Percentiles rank a stretch among this genome's conserved stretches.
Evolutionary conservation across 768 basidiomycete genomes (phyloP).

Genomic region (Suillus brevipes): DNA sequence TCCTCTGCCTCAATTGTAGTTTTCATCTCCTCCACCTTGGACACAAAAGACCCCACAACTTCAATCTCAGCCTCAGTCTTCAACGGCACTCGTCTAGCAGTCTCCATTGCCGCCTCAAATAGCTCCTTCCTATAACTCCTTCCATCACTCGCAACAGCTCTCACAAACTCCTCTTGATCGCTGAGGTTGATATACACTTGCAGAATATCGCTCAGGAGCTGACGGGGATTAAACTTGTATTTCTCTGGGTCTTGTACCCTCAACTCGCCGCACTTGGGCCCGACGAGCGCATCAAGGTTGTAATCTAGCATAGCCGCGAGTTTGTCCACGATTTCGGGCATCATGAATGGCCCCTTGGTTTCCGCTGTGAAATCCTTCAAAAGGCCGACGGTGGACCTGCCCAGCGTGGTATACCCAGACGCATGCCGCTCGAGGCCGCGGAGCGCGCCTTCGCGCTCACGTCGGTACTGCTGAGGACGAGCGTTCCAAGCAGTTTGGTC

Average conservation of each 20-base stretch:
- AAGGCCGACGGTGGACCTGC: conserved; percentile 85
- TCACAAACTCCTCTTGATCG: conserved; percentile 73
- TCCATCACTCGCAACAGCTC: conserved; percentile 91
- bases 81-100: conserved; percentile 59
- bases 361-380: conserved; percentile 92
- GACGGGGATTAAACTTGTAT: conserved; percentile 84
- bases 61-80: conserved; percentile 80
- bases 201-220: conserved; percentile 80
- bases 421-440: conserved; percentile 83
- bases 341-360: conserved; percentile 90
- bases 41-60: conserved; percentile 66
- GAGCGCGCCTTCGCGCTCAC: conserved; percentile 79
- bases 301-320: conserved; percentile 97
- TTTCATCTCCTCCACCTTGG: conserved; percentile 82
- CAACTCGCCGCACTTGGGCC: conserved; percentile 85
- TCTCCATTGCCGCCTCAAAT: conserved; percentile 76
- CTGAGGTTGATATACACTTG: conserved; percentile 90
- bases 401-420: conserved; percentile 82
- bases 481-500: conserved; percentile 70
- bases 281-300: conserved; percentile 86
- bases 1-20: conserved; percentile 84
- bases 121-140: conserved; percentile 84
- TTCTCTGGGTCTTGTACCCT: conserved; percentile 85
- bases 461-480: conserved; percentile 66
- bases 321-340: conserved; percentile 92